phyloP scores from a whole-genome alignment of 2,329 filamentous ascomycete genomes.

The Intubia oerlemansii region DNA sequence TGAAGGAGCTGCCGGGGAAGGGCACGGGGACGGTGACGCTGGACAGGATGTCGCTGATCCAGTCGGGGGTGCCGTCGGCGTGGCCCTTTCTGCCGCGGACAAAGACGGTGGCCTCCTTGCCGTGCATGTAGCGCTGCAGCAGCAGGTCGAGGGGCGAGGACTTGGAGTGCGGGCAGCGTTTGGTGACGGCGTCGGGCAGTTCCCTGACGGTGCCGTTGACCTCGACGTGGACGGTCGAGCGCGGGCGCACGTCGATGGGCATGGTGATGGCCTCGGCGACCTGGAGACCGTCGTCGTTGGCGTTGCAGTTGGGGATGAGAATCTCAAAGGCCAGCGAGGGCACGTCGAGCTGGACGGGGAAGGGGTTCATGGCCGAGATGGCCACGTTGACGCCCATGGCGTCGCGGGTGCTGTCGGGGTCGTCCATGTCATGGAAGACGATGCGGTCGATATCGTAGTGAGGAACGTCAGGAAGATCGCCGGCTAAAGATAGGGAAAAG shows the following conservation, averaged over 20 bases:
- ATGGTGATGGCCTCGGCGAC: slow-evolving; percentile 58
- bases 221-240: slow-evolving; percentile 43
- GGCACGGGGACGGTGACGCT: slow-evolving; percentile 69
- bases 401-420: slow-evolving; percentile 24
- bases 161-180: slow-evolving; percentile 51
- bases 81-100: slow-evolving; percentile 57
- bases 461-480: slow-evolving; percentile 56
- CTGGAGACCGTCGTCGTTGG: slow-evolving; percentile 50
- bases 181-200: slow-evolving; percentile 52
- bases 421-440: slow-evolving; percentile 51
- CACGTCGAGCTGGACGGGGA: slow-evolving; percentile 54
- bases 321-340: slow-evolving; percentile 71
- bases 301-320: slow-evolving; percentile 60
- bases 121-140: slow-evolving; percentile 61
- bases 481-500: slow-evolving; percentile 27
- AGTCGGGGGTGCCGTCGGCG: slow-evolving; percentile 48
- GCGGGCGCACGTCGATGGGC: slow-evolving; percentile 44
- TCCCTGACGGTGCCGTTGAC: slow-evolving; percentile 51
- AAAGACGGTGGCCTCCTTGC: slow-evolving; percentile 58
- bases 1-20: slow-evolving; percentile 63
- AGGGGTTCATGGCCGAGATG: slow-evolving; percentile 50
- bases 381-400: slow-evolving; percentile 67
- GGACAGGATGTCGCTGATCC: slow-evolving; percentile 62
- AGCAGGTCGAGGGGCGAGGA: slow-evolving; percentile 72
- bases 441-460: slow-evolving; percentile 65